Conservation (phyloP, 2,329 filamentous ascomycete genomes). For the Ambrosiella cleistominuta region DNA sequence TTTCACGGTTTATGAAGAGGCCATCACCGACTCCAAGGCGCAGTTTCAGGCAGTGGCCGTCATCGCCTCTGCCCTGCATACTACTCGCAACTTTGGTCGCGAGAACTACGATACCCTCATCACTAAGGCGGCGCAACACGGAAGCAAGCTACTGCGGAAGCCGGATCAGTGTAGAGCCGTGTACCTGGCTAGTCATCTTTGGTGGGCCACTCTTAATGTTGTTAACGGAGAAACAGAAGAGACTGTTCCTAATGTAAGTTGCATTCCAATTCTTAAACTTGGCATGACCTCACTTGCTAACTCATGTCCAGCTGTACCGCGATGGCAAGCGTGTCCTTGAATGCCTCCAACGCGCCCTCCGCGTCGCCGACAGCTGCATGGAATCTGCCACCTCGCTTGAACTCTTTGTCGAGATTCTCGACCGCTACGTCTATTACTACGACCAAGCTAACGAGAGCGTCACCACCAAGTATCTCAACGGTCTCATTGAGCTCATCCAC, state of each 20-base stretch:
- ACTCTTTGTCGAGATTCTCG: constrained; percentile 94
- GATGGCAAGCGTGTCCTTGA: constrained; percentile 95
- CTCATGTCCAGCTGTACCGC: constrained; percentile 58
- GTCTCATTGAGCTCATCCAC: constrained; percentile 93
- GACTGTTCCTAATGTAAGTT: constrained; percentile 43
- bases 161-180: constrained; percentile 95
- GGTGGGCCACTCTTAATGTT: constrained; percentile 84
- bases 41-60: constrained; percentile 97
- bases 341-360: constrained; percentile 82
- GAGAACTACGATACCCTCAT: constrained; percentile 98
- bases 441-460: constrained; percentile 98
- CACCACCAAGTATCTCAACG: constrained; percentile 94
- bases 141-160: constrained; percentile 92
- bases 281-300: background rate
- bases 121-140: constrained; percentile 91
- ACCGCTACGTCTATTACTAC: constrained; percentile 98
- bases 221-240: constrained; percentile 65
- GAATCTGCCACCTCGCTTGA: constrained; percentile 94
- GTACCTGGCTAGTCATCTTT: constrained; percentile 88
- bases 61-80: constrained; percentile 75
- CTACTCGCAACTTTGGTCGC: constrained; percentile 76
- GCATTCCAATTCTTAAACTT: background rate
- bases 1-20: constrained; percentile 95
- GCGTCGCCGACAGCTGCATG: constrained; percentile 97
- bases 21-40: constrained; percentile 83